phyloP scores from a whole-genome alignment of 768 basidiomycete species.

The Rhodotorula paludigena region DNA sequence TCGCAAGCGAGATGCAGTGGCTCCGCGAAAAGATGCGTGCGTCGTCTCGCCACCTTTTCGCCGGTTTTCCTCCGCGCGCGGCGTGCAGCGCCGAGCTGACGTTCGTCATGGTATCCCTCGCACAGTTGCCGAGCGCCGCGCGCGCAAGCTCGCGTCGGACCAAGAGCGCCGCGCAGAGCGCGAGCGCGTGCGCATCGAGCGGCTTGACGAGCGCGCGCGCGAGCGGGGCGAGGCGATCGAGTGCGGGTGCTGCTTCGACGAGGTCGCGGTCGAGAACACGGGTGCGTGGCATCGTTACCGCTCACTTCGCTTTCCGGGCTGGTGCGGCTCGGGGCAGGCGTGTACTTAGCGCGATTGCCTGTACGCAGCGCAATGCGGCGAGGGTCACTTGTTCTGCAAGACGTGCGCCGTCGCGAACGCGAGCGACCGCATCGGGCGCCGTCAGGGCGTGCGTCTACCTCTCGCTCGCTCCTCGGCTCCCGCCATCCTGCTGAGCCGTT shows the following conservation, averaged over 20 bases:
- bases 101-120: too few relatives aligned
- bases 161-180: background rate
- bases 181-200: background rate
- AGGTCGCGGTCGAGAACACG: conserved; percentile 23
- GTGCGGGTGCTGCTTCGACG: conserved; percentile 42
- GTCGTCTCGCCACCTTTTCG: background rate
- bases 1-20: conserved; percentile 25
- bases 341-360: background rate
- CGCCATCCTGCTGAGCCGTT: background rate
- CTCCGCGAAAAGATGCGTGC: conserved; percentile 2
- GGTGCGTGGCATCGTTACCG: conserved; percentile 1
- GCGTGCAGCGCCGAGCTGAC: too few relatives aligned
- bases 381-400: conserved; percentile 39
- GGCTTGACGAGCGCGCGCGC: conserved; percentile 4
- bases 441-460: conserved; percentile 17
- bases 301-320: background rate
- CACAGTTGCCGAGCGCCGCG: background rate
- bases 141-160: background rate
- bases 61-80: background rate
- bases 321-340: too few relatives aligned
- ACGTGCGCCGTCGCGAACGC: conserved; percentile 31
- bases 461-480: too few relatives aligned
- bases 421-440: conserved; percentile 29
- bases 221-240: conserved; percentile 19
- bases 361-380: conserved; percentile 19